These are phyloP conservation scores for Kwoniella shivajii DNA, from an alignment of 1,284 basidiomycete genomes.

Conservation along the genomic window DNA sequence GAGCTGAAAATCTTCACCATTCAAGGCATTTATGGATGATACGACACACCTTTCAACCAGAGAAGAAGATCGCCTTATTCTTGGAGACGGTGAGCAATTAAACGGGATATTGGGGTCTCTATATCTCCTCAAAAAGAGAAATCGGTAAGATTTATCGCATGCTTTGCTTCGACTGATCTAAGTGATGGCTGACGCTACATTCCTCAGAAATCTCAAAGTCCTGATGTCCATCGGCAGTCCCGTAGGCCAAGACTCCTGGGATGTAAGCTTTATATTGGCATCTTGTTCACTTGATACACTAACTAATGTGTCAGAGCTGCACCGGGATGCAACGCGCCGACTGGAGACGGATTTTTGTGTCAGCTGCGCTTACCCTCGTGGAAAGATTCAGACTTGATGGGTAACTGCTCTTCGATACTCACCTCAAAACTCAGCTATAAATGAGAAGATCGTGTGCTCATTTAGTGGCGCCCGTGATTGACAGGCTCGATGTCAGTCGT, in stretches of 20 bases:
- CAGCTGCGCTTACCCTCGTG: conserved; percentile 66
- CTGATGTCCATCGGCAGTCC: conserved; percentile 72
- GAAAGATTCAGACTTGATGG: conserved; percentile 85
- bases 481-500: conserved; percentile 1
- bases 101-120: conserved; percentile 82
- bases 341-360: conserved; percentile 67
- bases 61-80: conserved; percentile 42
- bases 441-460: conserved; percentile 50
- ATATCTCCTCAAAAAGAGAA: conserved; percentile 70
- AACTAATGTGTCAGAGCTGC: conserved; percentile 21
- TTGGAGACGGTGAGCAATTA: conserved; percentile 79
- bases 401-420: conserved; percentile 49
- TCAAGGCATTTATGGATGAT: conserved; percentile 66
- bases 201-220: conserved; percentile 64
- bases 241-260: not conserved
- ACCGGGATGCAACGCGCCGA: conserved; percentile 60
- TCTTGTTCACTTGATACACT: not conserved
- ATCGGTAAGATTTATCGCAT: conserved; percentile 50
- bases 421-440: conserved; percentile 54
- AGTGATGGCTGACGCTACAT: not conserved
- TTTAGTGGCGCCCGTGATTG: conserved; percentile 43
- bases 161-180: not conserved
- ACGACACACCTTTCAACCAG: conserved; percentile 84
- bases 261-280: not conserved
- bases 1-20: conserved; percentile 73